Evolutionary conservation across 1,284 basidiomycete genomes (phyloP).

Genomic region (Earliella scabrosa): DNA sequence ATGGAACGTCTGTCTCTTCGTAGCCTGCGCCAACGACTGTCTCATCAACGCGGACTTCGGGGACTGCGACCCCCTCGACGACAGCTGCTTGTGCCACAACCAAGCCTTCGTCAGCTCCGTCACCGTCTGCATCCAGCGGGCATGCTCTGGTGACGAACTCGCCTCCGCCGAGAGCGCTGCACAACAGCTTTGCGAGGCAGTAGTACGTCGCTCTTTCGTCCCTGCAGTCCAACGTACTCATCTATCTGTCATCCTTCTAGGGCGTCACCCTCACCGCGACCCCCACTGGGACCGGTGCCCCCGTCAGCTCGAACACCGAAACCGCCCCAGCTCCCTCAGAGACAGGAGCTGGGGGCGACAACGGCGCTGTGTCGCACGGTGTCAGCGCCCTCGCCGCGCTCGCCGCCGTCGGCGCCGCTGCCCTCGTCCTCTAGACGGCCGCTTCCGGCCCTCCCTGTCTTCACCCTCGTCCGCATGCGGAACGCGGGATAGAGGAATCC

Average conservation of each 20-base stretch:
- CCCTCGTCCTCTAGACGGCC: conserved; percentile 40
- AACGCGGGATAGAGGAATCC: neutral
- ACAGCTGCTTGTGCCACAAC: conserved; percentile 57
- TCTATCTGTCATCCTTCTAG: conserved; percentile 32
- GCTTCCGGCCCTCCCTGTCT: neutral
- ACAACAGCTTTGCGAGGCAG: conserved; percentile 48
- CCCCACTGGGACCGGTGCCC: conserved; percentile 1
- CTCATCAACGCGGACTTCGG: conserved; percentile 44
- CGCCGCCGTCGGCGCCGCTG: conserved; percentile 45
- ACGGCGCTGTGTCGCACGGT: conserved; percentile 36
- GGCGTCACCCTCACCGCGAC: conserved; percentile 48
- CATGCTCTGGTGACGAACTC: conserved; percentile 54
- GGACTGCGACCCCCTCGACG: conserved; percentile 47
- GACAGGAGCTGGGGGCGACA: conserved; percentile 24
- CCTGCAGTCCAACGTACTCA: neutral
- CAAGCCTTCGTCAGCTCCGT: conserved; percentile 47
- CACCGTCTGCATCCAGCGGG: conserved; percentile 48
- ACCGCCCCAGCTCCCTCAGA: conserved; percentile 2
- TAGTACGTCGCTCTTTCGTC: conserved; percentile 46
- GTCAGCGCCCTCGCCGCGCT: conserved; percentile 43
- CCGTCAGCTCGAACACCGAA: no score
- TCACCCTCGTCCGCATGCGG: neutral
- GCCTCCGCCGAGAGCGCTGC: conserved; percentile 47
- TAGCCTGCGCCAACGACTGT: conserved; percentile 58
- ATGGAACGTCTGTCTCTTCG: neutral